Percentiles rank a stretch among this genome's conserved stretches.
Evolutionary conservation across 1,139 yeast species (phyloP).

Genomic region (Suhomyces bolitotheri): DNA sequence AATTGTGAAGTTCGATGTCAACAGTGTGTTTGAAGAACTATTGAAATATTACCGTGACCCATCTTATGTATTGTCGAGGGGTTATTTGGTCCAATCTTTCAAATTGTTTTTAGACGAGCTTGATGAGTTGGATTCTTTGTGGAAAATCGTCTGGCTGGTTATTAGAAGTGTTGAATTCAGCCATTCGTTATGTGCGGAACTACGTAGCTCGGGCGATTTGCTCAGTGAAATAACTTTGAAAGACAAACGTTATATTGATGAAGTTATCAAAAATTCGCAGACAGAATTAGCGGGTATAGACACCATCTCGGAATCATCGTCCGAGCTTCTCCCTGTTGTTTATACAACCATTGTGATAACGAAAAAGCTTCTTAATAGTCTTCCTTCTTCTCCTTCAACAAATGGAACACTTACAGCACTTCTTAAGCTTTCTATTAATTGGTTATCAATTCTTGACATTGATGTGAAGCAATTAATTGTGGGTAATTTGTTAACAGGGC

Average conservation of each 20-base stretch:
- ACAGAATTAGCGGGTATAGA: slow-evolving; percentile 7
- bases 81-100: slow-evolving; percentile 15
- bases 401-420: slow-evolving; percentile 14
- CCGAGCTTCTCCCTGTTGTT: slow-evolving; percentile 15
- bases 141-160: slow-evolving; percentile 17
- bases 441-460: slow-evolving; percentile 29
- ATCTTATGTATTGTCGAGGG: slow-evolving; percentile 10
- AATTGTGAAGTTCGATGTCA: slow-evolving; percentile 40
- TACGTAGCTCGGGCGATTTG: slow-evolving; percentile 19
- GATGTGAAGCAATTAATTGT: slow-evolving; percentile 58
- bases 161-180: slow-evolving; percentile 12
- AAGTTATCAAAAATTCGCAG: slow-evolving; percentile 16
- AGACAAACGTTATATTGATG: slow-evolving; percentile 16
- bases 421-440: slow-evolving; percentile 11
- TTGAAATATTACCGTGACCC: slow-evolving; percentile 13
- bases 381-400: slow-evolving; percentile 14
- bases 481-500: slow-evolving; percentile 59
- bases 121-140: slow-evolving; percentile 12
- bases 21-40: slow-evolving; percentile 20
- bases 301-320: not conserved
- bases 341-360: slow-evolving; percentile 37
- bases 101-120: slow-evolving; percentile 11
- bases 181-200: slow-evolving; percentile 18
- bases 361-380: slow-evolving; percentile 32
- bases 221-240: slow-evolving; percentile 14